A percentile compares a stretch with the other conserved stretches of the same genome.
Conservation (phyloP, 2,329 filamentous ascomycete genomes). For the Epichloe sibirici region DNA sequence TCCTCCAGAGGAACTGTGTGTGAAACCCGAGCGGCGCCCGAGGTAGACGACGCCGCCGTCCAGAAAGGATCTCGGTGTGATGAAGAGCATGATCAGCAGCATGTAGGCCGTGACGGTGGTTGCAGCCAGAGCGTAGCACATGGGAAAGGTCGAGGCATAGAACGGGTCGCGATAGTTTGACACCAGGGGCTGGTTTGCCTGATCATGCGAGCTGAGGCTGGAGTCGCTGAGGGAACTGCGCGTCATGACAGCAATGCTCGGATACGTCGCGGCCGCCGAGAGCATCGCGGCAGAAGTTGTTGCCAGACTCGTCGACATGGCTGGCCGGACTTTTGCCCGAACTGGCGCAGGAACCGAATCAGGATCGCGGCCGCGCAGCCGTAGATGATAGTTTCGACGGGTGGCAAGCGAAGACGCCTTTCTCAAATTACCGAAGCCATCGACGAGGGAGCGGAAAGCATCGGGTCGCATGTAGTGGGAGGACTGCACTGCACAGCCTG, state of each 20-base stretch:
- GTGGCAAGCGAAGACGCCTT: not conserved
- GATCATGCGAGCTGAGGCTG: slow-evolving; percentile 18
- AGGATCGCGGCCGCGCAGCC: not conserved
- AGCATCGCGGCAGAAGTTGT: not conserved
- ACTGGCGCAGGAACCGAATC: not conserved
- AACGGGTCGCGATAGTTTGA: slow-evolving; percentile 74
- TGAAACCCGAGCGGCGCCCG: slow-evolving; percentile 73
- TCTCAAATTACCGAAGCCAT: not conserved
- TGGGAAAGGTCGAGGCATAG: slow-evolving; percentile 84
- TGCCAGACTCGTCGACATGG: slow-evolving; percentile 3
- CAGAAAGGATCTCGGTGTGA: slow-evolving; percentile 88
- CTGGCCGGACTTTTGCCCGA: slow-evolving; percentile 2
- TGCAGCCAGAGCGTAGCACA: slow-evolving; percentile 84
- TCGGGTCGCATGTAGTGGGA: not conserved
- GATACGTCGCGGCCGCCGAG: not conserved
- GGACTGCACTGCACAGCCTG: too few species aligned
- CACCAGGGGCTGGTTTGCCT: slow-evolving; percentile 26
- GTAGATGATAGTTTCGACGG: not conserved
- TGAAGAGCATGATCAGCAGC: slow-evolving; percentile 84
- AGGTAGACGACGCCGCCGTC: slow-evolving; percentile 74
- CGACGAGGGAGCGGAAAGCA: not conserved
- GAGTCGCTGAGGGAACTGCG: slow-evolving; percentile 16
- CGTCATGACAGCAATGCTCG: not conserved
- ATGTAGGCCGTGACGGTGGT: slow-evolving; percentile 87
- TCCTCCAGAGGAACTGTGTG: slow-evolving; percentile 64